Base-by-base conservation (phyloP, 2,329 filamentous ascomycete species). In the Alternaria ethzedia region DNA sequence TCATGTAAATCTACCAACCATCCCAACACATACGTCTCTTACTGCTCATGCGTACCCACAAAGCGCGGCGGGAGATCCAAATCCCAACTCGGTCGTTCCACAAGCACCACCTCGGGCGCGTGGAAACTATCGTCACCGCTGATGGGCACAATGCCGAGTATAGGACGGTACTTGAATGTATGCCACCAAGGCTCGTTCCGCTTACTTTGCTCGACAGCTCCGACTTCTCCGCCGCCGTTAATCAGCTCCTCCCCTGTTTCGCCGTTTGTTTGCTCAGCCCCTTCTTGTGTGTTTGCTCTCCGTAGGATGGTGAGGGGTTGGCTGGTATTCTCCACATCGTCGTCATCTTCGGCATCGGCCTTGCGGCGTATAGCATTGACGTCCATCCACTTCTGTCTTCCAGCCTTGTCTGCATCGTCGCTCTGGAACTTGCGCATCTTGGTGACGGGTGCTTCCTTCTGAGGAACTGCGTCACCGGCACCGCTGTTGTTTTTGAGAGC, bases 91-190 rank as follows among this genome's bases (percentile, higher is more conserved):
- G 95, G 94, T 73, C 94, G 85, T 83, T 98, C 95, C 13, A 98
- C 89, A 55, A 98, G 83, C 3, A 93, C 94, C 50, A 97, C 91
- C 81, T 99, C 96, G 5, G 91, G 81, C 11, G 83, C 79, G 49
- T 72, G 63, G 23, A 46, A 54, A 44, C 89, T 82, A 26, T 65
- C 66, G 25, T 57, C 69, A 44, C 75, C 72, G 21, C 82, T 83
- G 30, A 91, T 80, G 17, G 87, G 85, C 20, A 89, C 85, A 47
- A 91, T 86, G 6, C 94, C 96, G 65, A 99, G 84, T 71, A 99
- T 94, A n/a, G 94, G 92, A 62, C 94, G 87, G 81, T 98, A 99
- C 80, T 97, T 96, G 85, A 91, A 94, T 6, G 94, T 97, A 77
- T 90, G 88, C 93, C 94, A 98, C 82, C 84, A 87, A 55, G 77